Evolutionary conservation across 805 yeast species (phyloP).

Genomic region (Candida tibetensis): DNA sequence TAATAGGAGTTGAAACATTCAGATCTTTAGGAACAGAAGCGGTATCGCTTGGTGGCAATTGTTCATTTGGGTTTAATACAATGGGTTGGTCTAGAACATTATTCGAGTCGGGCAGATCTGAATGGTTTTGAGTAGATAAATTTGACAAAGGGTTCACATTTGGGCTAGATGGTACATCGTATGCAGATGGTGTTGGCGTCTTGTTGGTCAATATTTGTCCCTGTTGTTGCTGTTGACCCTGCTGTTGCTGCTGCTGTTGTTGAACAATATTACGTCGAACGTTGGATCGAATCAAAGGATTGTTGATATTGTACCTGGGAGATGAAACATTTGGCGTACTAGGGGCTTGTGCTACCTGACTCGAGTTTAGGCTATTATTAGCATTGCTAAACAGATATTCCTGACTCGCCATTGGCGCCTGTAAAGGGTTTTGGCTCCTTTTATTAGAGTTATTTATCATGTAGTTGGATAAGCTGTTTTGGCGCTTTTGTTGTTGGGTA

Average conservation of each 20-base stretch:
- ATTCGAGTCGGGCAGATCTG: constrained; percentile 42
- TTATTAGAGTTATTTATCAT: constrained; percentile 33
- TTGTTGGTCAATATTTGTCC: constrained; percentile 17
- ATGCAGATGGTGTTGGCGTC: constrained; percentile 41
- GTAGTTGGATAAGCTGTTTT: constrained; percentile 36
- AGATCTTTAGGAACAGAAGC: constrained; percentile 6
- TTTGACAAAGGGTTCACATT: constrained; percentile 26
- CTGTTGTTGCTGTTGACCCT: constrained; percentile 5
- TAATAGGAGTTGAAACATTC: constrained; percentile 7
- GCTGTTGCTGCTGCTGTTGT: neutral
- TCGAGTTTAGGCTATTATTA: constrained; percentile 7
- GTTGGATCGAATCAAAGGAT: constrained; percentile 4
- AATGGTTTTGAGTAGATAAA: constrained; percentile 28
- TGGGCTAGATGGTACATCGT: constrained; percentile 43
- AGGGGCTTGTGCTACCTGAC: constrained; percentile 4
- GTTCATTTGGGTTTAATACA: constrained; percentile 3
- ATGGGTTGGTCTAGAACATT: constrained; percentile 19
- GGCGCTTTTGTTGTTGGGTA: constrained; percentile 35
- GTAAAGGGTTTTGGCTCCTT: constrained; percentile 28
- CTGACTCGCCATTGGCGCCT: constrained; percentile 3
- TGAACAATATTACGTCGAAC: constrained; percentile 12
- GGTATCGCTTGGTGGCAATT: constrained; percentile 2
- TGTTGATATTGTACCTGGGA: constrained; percentile 7
- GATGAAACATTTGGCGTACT: constrained; percentile 6
- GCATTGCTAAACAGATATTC: neutral